Evolutionary conservation across 2,329 filamentous ascomycete species (phyloP).

Genomic region (Emergomyces pasteurianus): DNA sequence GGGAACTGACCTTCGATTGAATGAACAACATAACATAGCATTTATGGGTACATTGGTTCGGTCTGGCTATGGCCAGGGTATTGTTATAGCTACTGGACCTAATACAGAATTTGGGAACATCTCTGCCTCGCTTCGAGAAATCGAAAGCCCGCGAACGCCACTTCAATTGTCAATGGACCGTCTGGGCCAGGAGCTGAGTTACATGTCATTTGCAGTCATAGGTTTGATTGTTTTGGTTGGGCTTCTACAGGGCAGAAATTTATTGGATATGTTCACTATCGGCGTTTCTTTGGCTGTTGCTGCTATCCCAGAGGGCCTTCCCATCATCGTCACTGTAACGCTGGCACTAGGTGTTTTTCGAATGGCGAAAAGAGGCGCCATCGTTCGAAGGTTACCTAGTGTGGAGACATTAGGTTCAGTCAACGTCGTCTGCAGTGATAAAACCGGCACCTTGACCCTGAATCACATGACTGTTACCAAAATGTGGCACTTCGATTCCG

Average conservation of each 20-base stretch:
- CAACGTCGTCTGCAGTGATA: conserved; percentile 98
- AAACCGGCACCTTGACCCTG: conserved; percentile 89
- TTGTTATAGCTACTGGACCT: conserved; percentile 93
- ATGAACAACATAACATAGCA: conserved; percentile 77
- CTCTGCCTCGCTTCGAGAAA: conserved; percentile 83
- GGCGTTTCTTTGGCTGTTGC: conserved; percentile 93
- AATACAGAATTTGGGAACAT: conserved; percentile 95
- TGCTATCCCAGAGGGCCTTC: conserved; percentile 88
- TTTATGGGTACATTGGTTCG: conserved; percentile 97
- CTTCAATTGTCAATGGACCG: conserved; percentile 94
- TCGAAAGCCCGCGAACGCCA: conserved; percentile 88
- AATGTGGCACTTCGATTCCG: conserved; percentile 81
- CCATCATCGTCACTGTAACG: conserved; percentile 97
- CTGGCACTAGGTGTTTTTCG: conserved; percentile 86
- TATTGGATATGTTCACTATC: conserved; percentile 94
- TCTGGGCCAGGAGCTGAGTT: conserved; percentile 90
- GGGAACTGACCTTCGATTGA: conserved; percentile 54
- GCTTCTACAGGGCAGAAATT: conserved; percentile 73
- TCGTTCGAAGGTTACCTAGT: conserved; percentile 88
- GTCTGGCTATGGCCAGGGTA: conserved; percentile 86
- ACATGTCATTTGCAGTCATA: conserved; percentile 92
- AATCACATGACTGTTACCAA: conserved; percentile 98
- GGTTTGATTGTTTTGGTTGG: conserved; percentile 85
- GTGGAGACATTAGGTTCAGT: conserved; percentile 97
- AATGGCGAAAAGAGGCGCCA: conserved; percentile 91